Conservation (phyloP, 1,139 yeast genomes). For the Kluyveromyces sp. region DNA sequence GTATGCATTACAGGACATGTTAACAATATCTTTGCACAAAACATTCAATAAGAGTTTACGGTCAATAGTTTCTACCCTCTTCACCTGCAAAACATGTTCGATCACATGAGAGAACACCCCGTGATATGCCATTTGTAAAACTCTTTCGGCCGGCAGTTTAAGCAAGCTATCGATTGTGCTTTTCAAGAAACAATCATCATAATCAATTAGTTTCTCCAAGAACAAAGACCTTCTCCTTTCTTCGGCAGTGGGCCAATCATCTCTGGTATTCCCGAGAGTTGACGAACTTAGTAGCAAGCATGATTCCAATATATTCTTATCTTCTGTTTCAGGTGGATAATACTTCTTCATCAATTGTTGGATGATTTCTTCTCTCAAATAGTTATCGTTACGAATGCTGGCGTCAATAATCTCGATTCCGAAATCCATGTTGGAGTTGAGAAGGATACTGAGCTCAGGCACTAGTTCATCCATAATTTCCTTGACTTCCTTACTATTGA, state of each 20-base stretch:
- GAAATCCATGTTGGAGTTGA: conserved; percentile 64
- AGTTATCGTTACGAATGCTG: conserved; percentile 51
- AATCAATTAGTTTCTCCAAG: conserved; percentile 62
- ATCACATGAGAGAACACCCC: conserved; percentile 87
- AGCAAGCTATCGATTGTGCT: conserved; percentile 56
- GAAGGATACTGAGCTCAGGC: conserved; percentile 56
- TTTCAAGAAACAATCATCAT: conserved; percentile 52
- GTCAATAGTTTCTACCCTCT: conserved; percentile 45
- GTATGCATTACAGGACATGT: conserved; percentile 74
- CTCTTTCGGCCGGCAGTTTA: conserved; percentile 49
- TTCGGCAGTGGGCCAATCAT: conserved; percentile 88
- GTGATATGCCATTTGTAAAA: conserved; percentile 70
- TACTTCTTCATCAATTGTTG: conserved; percentile 53
- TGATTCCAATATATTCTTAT: conserved; percentile 53
- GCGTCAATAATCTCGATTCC: conserved; percentile 66
- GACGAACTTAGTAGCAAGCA: conserved; percentile 58
- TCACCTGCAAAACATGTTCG: conserved; percentile 52
- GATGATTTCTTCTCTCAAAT: conserved; percentile 59
- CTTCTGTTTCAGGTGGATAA: conserved; percentile 43
- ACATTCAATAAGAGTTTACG: conserved; percentile 65
- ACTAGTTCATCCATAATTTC: conserved; percentile 61
- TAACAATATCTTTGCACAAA: conserved; percentile 48
- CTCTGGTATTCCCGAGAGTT: conserved; percentile 73
- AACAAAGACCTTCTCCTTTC: conserved; percentile 77
- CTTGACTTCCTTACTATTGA: conserved; percentile 54